phyloP scores from a whole-genome alignment of 768 basidiomycete genomes.

The Kwoniella europaea region DNA sequence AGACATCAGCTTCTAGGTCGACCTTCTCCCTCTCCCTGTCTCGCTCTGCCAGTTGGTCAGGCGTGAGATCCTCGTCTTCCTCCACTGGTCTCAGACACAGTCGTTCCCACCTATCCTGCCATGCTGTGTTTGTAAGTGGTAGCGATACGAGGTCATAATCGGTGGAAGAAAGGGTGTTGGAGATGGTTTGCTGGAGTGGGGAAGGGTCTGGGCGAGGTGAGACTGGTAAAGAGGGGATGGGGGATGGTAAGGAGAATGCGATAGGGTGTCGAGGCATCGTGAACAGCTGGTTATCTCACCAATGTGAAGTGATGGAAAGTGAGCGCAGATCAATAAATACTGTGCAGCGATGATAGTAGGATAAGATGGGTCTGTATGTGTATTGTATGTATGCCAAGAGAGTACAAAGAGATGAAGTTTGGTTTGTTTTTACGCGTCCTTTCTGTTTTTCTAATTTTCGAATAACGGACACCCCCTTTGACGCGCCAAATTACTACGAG shows the following conservation, averaged over 20 bases:
- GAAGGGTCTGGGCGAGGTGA: constrained; percentile 39
- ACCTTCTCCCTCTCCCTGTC: constrained; percentile 56
- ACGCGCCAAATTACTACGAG: neutral
- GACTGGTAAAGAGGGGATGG: constrained; percentile 45
- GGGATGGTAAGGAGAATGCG: constrained; percentile 38
- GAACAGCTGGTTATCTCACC: neutral
- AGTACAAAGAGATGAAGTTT: neutral
- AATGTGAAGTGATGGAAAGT: neutral
- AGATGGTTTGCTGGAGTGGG: constrained; percentile 42
- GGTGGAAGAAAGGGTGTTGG: constrained; percentile 42
- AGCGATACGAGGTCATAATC: constrained; percentile 78
- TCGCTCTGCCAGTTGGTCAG: constrained; percentile 49
- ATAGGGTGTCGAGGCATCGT: constrained; percentile 46
- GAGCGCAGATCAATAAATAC: neutral
- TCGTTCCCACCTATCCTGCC: constrained; percentile 83
- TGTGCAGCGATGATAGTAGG: neutral
- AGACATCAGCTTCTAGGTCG: constrained; percentile 72
- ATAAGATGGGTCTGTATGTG: neutral
- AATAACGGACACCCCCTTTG: neutral
- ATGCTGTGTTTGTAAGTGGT: constrained; percentile 85
- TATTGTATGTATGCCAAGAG: neutral
- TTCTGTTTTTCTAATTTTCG: neutral
- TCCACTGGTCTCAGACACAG: constrained; percentile 71
- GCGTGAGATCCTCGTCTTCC: constrained; percentile 34
- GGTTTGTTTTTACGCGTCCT: neutral